These are phyloP conservation scores for Acanthamoeba rhysodes DNA, from an alignment of 208 protist species.

Conservation along the genomic window DNA sequence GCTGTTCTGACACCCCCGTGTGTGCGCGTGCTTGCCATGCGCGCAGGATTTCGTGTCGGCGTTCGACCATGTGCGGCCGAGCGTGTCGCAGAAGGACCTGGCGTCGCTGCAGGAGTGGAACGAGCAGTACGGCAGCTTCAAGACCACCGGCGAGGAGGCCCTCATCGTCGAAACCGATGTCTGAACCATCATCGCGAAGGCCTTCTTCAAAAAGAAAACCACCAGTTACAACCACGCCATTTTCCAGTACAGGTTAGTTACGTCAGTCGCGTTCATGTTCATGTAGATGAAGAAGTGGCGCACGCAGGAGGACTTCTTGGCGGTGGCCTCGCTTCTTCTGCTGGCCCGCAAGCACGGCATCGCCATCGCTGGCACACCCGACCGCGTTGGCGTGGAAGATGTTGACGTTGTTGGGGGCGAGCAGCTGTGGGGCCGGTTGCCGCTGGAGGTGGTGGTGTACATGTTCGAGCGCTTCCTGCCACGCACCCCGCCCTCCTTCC, in stretches of 20 bases:
- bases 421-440: slow-evolving; percentile 41
- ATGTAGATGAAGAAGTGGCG: slow-evolving; percentile 20
- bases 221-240: too few species aligned
- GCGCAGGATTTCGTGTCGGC: slow-evolving; percentile 73
- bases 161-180: background rate
- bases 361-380: background rate
- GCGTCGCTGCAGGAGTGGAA: slow-evolving; percentile 87
- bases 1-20: background rate
- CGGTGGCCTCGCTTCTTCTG: background rate
- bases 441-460: slow-evolving; percentile 30
- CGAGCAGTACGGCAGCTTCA: slow-evolving; percentile 76
- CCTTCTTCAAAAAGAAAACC: background rate
- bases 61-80: slow-evolving; percentile 84
- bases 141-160: slow-evolving; percentile 54
- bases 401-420: background rate
- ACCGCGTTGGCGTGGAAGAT: background rate
- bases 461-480: slow-evolving; percentile 55
- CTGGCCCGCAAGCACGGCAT: slow-evolving; percentile 21
- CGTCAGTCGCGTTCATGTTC: background rate
- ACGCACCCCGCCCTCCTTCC: slow-evolving; percentile 54
- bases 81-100: slow-evolving; percentile 85
- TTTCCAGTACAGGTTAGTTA: too few species aligned
- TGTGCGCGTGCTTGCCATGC: slow-evolving; percentile 70
- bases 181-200: too few species aligned
- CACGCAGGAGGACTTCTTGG: slow-evolving; percentile 55